Evolutionary conservation across 1,139 yeast species (phyloP).

Genomic region (Ogataea hybrid): DNA sequence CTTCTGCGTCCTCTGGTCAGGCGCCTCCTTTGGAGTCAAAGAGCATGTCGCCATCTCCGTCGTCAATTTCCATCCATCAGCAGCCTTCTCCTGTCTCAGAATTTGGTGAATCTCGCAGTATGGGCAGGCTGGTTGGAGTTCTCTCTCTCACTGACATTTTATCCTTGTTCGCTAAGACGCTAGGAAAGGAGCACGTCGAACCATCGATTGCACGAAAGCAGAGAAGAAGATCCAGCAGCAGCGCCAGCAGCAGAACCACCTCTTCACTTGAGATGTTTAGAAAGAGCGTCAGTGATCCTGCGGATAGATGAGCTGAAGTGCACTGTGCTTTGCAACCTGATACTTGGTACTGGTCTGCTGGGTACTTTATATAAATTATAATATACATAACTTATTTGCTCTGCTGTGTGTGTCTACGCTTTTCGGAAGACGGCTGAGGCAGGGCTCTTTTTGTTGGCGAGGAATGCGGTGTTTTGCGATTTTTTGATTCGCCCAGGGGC

Average conservation of each 20-base stretch:
- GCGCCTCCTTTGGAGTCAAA: conserved; percentile 14
- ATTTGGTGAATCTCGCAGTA: conserved; percentile 39
- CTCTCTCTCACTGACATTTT: conserved; percentile 87
- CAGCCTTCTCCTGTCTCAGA: conserved; percentile 19
- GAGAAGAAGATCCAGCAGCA: conserved; percentile 64
- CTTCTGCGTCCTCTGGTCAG: conserved; percentile 18
- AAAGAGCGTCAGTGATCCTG: conserved; percentile 29
- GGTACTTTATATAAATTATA: conserved; percentile 1
- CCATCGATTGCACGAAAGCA: conserved; percentile 85
- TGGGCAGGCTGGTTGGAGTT: conserved; percentile 85
- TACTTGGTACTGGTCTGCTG: not conserved
- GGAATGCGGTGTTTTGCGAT: conserved; percentile 1
- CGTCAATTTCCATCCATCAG: conserved; percentile 19
- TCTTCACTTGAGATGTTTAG: conserved; percentile 34
- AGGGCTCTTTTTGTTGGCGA: not conserved
- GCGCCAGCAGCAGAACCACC: conserved; percentile 32
- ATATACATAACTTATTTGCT: conserved; percentile 1
- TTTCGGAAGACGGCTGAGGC: not conserved
- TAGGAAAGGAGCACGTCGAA: conserved; percentile 63
- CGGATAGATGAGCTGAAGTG: conserved; percentile 13
- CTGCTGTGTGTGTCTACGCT: conserved; percentile 1
- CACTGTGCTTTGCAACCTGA: not conserved
- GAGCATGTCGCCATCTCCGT: conserved; percentile 15
- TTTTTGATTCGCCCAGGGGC: conserved; percentile 3
- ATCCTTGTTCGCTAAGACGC: conserved; percentile 71